phyloP scores from a whole-genome alignment of 352 stramenopile species.

The Phytophthora constricta region DNA sequence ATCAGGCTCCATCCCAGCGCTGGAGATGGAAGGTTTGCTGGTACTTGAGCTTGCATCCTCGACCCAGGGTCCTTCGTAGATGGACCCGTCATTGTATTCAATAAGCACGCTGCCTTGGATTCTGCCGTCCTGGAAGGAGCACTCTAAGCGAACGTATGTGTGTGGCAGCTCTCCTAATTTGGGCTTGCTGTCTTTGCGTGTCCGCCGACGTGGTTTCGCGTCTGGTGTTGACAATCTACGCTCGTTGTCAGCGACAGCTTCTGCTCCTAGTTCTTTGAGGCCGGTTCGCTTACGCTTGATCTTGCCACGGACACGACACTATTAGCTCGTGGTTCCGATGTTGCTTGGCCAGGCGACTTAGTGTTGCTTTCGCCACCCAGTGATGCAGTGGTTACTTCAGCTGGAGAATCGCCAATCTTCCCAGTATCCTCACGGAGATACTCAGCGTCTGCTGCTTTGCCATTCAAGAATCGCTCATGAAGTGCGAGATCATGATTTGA shows the following conservation, averaged over 20 bases:
- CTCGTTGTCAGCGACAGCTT: neutral
- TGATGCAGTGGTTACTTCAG: neutral
- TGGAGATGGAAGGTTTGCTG: slow-evolving; percentile 48
- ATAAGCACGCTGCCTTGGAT: slow-evolving; percentile 71
- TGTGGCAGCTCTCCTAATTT: slow-evolving; percentile 55
- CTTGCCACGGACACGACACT: neutral
- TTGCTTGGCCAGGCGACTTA: slow-evolving; percentile 26
- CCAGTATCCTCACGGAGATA: slow-evolving; percentile 56
- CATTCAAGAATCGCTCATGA: slow-evolving; percentile 73
- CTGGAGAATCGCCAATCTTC: neutral
- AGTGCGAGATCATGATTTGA: slow-evolving; percentile 75
- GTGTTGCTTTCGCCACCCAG: slow-evolving; percentile 3
- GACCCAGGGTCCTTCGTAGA: slow-evolving; percentile 85
- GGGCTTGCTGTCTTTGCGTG: slow-evolving; percentile 13
- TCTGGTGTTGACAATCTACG: neutral
- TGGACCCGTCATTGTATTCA: slow-evolving; percentile 81
- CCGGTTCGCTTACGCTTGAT: neutral
- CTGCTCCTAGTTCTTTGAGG: neutral
- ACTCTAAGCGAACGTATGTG: slow-evolving; percentile 78
- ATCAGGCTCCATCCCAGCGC: slow-evolving; percentile 17
- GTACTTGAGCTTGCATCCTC: slow-evolving; percentile 56
- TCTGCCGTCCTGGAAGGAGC: slow-evolving; percentile 68
- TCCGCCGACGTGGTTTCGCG: slow-evolving; percentile 9
- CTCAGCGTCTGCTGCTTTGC: slow-evolving; percentile 63
- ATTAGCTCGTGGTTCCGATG: slow-evolving; percentile 19